Evolutionary conservation across 331 rosid genomes (phyloP), one percentile per base, ranked within the genome.

Genomic region (Acacia concinna): DNA sequence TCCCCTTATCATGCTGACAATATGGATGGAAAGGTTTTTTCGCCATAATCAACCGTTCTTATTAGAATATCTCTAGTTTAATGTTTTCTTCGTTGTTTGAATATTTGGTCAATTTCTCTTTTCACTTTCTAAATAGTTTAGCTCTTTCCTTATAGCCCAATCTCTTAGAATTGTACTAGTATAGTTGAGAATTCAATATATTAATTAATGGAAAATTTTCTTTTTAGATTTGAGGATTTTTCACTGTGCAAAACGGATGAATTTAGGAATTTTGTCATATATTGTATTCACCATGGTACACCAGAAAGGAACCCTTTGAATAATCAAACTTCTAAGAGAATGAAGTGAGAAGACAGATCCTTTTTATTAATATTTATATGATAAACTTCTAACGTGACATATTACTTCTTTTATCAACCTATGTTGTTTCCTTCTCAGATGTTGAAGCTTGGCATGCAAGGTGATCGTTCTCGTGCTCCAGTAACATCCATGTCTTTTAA

Each of bases 401-500:
- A 69, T 32, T 67, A 71, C 75, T 81, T 83, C 73, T 67, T 79
- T 77, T 74, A 72, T 62, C 77, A 51, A 71, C 72, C 40, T 51
- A 46, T 79, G 38, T 46, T 71, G n/a, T 85, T 84, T 79, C 63
- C 75, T 64, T 77, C 79, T 75, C 90, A 95, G 99, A 89, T 90
- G 90, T 64, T 89, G 81, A 81, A 89, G 89, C 98, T 96, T 69
- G 93, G 91, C 74, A 51, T 86, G 76, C 97, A 91, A 91, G 99
- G 94, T 41, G 99, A 95, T 75, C 89, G 92, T n/a, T 84, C 82
- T 59, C 82, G 84, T 68, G 90, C 94, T 77, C 83, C 98, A 8
- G 97, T 93, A 66, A 90, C 98, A 21, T 93, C 99, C 43, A 75
- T 96, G 87, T 91, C 92, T 88, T 91, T 93, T 86, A 96, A 87